Percentiles rank a stretch among this genome's conserved stretches.
These are phyloP conservation scores for Candida sp. DNA, from an alignment of 1,139 yeast species.

Conservation along the genomic window DNA sequence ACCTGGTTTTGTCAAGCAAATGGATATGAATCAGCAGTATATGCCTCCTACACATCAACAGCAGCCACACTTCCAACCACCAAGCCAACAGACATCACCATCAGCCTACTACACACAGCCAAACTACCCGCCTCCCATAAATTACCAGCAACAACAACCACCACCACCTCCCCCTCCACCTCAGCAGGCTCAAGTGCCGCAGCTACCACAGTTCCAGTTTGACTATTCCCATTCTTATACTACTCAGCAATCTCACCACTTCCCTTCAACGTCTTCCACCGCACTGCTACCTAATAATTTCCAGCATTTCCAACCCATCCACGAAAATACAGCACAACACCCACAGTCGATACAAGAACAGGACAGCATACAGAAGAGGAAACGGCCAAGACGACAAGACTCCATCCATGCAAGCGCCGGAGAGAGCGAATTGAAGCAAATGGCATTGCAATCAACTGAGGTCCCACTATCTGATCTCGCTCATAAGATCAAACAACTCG, in stretches of 20 bases:
- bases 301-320: background rate
- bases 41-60: background rate
- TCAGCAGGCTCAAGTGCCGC: constrained; percentile 3
- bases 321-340: constrained; percentile 11
- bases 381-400: constrained; percentile 27
- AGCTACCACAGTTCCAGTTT: constrained; percentile 4
- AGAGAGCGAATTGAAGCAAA: constrained; percentile 45
- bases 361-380: constrained; percentile 18
- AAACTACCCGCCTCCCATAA: background rate
- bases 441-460: constrained; percentile 48
- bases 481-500: constrained; percentile 48
- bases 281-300: background rate
- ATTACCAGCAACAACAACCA: constrained; percentile 3
- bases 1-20: constrained; percentile 1
- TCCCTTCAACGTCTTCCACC: constrained; percentile 3
- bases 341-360: constrained; percentile 4
- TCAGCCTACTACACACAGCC: constrained; percentile 4
- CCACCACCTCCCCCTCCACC: constrained; percentile 2
- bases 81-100: constrained; percentile 6
- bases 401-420: constrained; percentile 34
- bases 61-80: background rate
- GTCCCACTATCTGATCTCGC: constrained; percentile 58
- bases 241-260: constrained; percentile 5
- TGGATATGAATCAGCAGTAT: constrained; percentile 3
- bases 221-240: constrained; percentile 1